Conservation (phyloP, 176 grass and related monocot genomes). For the Themeda triandra region DNA sequence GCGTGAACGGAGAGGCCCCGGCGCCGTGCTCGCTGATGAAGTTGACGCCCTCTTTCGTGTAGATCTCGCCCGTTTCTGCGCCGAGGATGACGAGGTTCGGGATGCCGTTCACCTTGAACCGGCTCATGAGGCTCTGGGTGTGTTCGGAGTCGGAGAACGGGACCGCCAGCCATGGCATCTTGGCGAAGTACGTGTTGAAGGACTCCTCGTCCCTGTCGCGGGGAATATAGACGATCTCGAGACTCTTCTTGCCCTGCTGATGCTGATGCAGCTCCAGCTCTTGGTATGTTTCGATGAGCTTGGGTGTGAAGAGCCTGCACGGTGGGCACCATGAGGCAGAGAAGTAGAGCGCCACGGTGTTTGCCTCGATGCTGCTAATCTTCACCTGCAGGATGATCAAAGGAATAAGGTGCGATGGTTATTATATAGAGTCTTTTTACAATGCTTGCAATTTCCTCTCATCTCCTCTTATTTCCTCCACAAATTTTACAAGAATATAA, state of each 20-base stretch:
- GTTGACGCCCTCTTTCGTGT: slow-evolving; percentile 38
- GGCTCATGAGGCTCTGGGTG: slow-evolving; percentile 4
- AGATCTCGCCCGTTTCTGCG: slow-evolving; percentile 42
- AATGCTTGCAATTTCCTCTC: too few relatives aligned
- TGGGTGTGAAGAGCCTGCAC: slow-evolving; percentile 58
- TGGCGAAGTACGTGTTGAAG: slow-evolving; percentile 51
- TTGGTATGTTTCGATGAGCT: slow-evolving; percentile 53
- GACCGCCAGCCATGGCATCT: slow-evolving; percentile 74
- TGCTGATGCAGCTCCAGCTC: slow-evolving; percentile 24
- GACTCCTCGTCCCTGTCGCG: slow-evolving; percentile 42
- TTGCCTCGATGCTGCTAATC: slow-evolving; percentile 40
- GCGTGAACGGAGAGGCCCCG: slow-evolving; percentile 70
- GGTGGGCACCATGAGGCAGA: slow-evolving; percentile 75
- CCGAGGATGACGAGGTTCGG: slow-evolving; percentile 54
- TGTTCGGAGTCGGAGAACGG: slow-evolving; percentile 60
- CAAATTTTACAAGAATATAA: too few relatives aligned
- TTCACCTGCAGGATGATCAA: slow-evolving; percentile 42
- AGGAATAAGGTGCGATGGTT: neutral
- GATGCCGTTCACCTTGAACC: slow-evolving; percentile 46
- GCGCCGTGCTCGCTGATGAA: slow-evolving; percentile 45
- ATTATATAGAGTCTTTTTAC: too few relatives aligned
- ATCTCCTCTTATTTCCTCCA: too few relatives aligned
- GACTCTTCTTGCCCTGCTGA: slow-evolving; percentile 14
- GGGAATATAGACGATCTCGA: slow-evolving; percentile 48
- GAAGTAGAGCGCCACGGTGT: slow-evolving; percentile 70